Evolutionary conservation across 495 filamentous ascomycete species (phyloP).

Genomic region (Hypoxylon lienhwacheense): DNA sequence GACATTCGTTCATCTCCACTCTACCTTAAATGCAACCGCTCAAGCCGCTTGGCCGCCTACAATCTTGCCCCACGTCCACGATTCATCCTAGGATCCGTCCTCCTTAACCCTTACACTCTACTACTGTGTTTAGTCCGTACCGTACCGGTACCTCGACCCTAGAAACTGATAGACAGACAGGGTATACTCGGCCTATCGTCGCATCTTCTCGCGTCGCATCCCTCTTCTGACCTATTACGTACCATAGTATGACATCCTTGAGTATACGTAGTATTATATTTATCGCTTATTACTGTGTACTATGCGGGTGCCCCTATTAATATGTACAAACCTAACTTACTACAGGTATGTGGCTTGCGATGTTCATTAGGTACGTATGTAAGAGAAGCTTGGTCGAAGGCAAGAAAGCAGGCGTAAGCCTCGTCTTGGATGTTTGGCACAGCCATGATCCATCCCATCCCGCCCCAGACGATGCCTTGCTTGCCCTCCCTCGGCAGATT

Average conservation of each 20-base stretch:
- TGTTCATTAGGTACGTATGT: slow-evolving; percentile 29
- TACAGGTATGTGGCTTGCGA: slow-evolving; percentile 38
- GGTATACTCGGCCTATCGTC: slow-evolving; percentile 26
- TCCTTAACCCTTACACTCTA: slow-evolving; percentile 10
- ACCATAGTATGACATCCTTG: slow-evolving; percentile 31
- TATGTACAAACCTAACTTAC: too few relatives aligned
- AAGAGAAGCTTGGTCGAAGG: slow-evolving; percentile 1
- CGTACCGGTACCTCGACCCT: not conserved
- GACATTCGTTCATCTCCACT: slow-evolving; percentile 29
- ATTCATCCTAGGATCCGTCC: slow-evolving; percentile 29
- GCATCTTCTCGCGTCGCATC: slow-evolving; percentile 33
- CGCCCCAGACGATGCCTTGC: slow-evolving; percentile 26
- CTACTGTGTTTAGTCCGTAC: slow-evolving; percentile 11
- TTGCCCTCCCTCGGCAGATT: slow-evolving; percentile 37
- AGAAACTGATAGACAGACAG: slow-evolving; percentile 20
- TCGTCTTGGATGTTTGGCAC: slow-evolving; percentile 20
- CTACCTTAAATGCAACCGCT: slow-evolving; percentile 37
- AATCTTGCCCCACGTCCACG: slow-evolving; percentile 19
- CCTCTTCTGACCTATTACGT: slow-evolving; percentile 3
- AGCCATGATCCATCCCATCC: slow-evolving; percentile 21
- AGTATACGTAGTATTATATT: too few relatives aligned
- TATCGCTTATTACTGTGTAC: not conserved
- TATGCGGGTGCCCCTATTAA: too few relatives aligned
- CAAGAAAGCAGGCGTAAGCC: slow-evolving; percentile 24
- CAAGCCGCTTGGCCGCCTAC: slow-evolving; percentile 30